Evolutionary conservation across 345 rosid species (phyloP).

Genomic region (Bruguiera sexangula): DNA sequence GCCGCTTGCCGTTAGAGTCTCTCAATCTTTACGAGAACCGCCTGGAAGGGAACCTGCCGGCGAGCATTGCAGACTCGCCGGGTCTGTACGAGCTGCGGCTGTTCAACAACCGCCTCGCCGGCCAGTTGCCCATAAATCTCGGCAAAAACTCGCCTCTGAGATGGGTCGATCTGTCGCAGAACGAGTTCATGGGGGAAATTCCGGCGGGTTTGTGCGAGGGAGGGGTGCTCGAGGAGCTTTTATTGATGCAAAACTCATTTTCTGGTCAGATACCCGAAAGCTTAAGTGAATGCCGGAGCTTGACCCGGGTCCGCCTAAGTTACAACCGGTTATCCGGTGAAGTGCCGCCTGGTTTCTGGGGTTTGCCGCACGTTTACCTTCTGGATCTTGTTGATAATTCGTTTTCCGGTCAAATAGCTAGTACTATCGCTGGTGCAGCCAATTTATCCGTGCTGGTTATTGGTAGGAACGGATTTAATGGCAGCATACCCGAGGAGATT

Average conservation of each 20-base stretch:
- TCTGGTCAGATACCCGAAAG: conserved; percentile 64
- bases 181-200: conserved; percentile 57
- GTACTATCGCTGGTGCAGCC: conserved; percentile 55
- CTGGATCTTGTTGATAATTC: conserved; percentile 63
- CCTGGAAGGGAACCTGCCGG: conserved; percentile 65
- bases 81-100: conserved; percentile 74
- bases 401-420: conserved; percentile 62
- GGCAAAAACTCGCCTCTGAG: conserved; percentile 73
- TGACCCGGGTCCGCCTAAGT: conserved; percentile 70
- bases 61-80: conserved; percentile 60
- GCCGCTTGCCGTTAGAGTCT: conserved; percentile 68
- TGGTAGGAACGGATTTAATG: conserved; percentile 61
- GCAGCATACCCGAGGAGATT: conserved; percentile 68
- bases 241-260: conserved; percentile 60
- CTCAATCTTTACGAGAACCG: conserved; percentile 81
- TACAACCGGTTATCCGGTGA: conserved; percentile 69
- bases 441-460: conserved; percentile 63
- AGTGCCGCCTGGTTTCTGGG: conserved; percentile 80
- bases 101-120: conserved; percentile 60
- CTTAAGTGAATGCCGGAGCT: conserved; percentile 55
- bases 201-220: conserved; percentile 62
- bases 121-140: conserved; percentile 62
- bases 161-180: conserved; percentile 76
- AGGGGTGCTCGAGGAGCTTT: conserved; percentile 70
- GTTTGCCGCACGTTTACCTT: conserved; percentile 72